A percentile compares a stretch with the other conserved stretches of the same genome.
These are phyloP conservation scores for Flaveria ramosissima DNA, from an alignment of 129 eudicot species.

Conservation along the genomic window DNA sequence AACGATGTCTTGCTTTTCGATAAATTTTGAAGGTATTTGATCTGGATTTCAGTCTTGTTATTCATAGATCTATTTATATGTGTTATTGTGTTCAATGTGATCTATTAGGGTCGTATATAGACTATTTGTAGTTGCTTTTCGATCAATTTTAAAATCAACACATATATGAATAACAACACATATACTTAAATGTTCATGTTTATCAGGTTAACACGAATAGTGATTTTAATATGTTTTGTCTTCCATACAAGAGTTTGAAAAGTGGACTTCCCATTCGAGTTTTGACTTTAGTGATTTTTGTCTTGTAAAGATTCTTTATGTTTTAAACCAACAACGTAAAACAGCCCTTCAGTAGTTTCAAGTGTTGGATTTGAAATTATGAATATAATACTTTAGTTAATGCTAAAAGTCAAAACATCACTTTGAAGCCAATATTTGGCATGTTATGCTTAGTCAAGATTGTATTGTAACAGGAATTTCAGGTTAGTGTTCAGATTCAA, in stretches of 20 bases:
- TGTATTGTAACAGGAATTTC: slow-evolving; percentile 52
- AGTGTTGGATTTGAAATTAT: slow-evolving; percentile 32
- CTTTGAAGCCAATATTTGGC: slow-evolving; percentile 24
- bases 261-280: slow-evolving; percentile 20
- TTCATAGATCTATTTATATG: no score
- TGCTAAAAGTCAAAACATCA: slow-evolving; percentile 17
- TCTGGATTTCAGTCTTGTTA: no score
- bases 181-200: no score
- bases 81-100: no score
- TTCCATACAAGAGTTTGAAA: not conserved
- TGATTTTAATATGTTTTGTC: no score
- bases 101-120: no score
- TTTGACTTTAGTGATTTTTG: slow-evolving; percentile 24
- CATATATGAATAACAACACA: no score
- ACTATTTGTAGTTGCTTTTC: no score
- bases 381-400: not conserved
- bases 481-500: slow-evolving; percentile 57
- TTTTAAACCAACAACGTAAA: slow-evolving; percentile 18
- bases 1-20: no score
- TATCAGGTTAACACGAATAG: no score
- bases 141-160: no score
- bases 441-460: slow-evolving; percentile 8
- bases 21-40: no score
- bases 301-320: slow-evolving; percentile 33
- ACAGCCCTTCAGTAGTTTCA: slow-evolving; percentile 29